Base-by-base conservation (phyloP, 2,329 filamentous ascomycete species). In the Penicillium thymicola region DNA sequence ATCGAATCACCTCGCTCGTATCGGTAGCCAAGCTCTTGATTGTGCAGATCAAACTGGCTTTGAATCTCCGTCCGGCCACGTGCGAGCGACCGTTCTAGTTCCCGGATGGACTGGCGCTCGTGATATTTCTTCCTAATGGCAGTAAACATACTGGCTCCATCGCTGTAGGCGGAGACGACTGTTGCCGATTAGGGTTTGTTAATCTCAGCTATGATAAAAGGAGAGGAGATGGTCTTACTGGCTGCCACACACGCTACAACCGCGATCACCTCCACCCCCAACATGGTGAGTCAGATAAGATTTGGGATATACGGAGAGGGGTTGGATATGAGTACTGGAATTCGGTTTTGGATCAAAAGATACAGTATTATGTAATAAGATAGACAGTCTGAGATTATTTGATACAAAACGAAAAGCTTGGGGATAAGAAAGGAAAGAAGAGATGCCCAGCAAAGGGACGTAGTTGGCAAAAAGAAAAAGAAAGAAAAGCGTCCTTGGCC, bases 1-100 rank as follows among this genome's bases (percentile, higher is more conserved):
- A 69, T 65, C 37, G 64, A 64, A 57, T 77, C 75, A 8, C 75
- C 75, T 28, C 60, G 57, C 30, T 69, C 68, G 57, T 73, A 76
- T 30, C 59, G 58, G 28, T 67, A 62, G 28, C 75, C 75, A 52
- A 76, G 70, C 27, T 68, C 64, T 47, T 62, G 64, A 30, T 67
- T 59, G 28, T 74, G 68, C 10, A 60, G 62, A 6, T 75, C 70
- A 62, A 73, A 77, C 52, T 72, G 71, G 16, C 62, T 67, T 36
- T 71, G 62, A n/a, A 77, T 68, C n/a, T 73, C 66, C 2, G 61
- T 58, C 3, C 67, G 69, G 21, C 74, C 74, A 2, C 71, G 69
- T 8, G 56, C 55, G 2, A 77, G 67, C 7, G 75, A 77, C 41
- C 61, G 60, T 49, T 75, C 68, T 25, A 77, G 65, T 30, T 69